phyloP scores from a whole-genome alignment of 352 stramenopile species.

The Pythium apleroticum region DNA sequence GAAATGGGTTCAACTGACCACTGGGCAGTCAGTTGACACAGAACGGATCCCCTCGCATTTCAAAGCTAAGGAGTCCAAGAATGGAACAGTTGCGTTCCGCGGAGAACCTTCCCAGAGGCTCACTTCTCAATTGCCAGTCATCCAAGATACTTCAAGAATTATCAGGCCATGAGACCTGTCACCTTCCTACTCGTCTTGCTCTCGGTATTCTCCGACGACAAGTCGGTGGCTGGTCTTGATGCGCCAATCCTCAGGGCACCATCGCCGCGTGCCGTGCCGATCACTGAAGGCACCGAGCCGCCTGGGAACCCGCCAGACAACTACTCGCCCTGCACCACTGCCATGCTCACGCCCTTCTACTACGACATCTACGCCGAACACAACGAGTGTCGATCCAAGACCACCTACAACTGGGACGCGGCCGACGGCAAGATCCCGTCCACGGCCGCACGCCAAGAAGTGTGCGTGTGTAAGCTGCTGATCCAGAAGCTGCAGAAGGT shows the following conservation, averaged over 20 bases:
- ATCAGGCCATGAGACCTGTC: not conserved
- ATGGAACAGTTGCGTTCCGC: no score
- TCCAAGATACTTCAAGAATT: not conserved
- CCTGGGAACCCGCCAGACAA: not conserved
- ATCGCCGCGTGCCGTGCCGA: not conserved
- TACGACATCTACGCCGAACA: not conserved
- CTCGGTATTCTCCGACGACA: not conserved
- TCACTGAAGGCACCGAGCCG: not conserved
- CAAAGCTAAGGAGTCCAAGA: no score
- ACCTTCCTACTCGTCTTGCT: not conserved
- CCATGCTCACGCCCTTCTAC: not conserved
- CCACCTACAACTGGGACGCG: not conserved
- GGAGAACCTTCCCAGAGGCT: no score
- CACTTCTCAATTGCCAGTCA: not conserved
- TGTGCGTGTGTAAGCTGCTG: not conserved
- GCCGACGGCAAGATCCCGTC: not conserved
- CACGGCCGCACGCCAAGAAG: not conserved
- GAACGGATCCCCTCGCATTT: no score
- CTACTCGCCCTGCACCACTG: not conserved
- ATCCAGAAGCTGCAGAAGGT: not conserved
- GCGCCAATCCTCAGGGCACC: not conserved
- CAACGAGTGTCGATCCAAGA: not conserved
- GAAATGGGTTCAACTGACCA: not conserved
- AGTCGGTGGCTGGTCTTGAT: not conserved
- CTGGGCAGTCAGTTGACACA: not conserved